Evolutionary conservation across 768 basidiomycete species (phyloP).

Genomic region (Tremella fuciformis): DNA sequence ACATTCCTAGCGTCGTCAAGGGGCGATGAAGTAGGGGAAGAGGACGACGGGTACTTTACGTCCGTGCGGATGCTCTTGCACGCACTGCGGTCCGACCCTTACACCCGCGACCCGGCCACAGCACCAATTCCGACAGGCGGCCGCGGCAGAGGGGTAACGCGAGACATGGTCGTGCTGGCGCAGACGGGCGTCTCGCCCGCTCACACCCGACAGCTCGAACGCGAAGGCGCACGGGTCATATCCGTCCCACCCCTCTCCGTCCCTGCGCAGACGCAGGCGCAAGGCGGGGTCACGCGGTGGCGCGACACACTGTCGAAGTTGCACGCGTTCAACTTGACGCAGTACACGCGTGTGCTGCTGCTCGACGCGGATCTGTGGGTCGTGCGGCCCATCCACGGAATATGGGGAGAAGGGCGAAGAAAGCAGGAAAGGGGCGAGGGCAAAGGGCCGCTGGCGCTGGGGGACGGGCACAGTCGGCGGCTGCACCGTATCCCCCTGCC

Average conservation of each 20-base stretch:
- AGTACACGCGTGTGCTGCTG: background rate
- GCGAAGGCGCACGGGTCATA: background rate
- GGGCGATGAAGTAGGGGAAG: background rate
- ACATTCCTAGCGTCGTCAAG: background rate
- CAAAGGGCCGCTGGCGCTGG: too few relatives aligned
- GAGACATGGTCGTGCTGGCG: background rate
- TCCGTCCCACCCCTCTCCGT: background rate
- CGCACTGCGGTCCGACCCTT: background rate
- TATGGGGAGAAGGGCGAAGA: too few relatives aligned
- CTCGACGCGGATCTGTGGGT: background rate
- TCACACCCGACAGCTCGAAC: background rate
- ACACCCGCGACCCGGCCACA: background rate
- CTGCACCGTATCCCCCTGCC: background rate
- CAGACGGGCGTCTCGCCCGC: background rate
- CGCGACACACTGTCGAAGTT: background rate
- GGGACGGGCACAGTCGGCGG: too few relatives aligned
- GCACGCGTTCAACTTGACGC: conserved; percentile 1
- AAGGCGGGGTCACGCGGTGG: background rate
- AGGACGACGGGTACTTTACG: background rate
- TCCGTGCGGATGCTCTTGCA: background rate
- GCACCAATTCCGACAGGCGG: background rate
- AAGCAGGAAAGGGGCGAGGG: too few relatives aligned
- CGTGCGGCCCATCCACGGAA: too few relatives aligned
- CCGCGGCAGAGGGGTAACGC: background rate
- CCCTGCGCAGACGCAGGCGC: background rate